These are phyloP conservation scores for Chalaropsis ovoidea DNA, from an alignment of 2,329 filamentous ascomycete genomes.

Conservation along the genomic window DNA sequence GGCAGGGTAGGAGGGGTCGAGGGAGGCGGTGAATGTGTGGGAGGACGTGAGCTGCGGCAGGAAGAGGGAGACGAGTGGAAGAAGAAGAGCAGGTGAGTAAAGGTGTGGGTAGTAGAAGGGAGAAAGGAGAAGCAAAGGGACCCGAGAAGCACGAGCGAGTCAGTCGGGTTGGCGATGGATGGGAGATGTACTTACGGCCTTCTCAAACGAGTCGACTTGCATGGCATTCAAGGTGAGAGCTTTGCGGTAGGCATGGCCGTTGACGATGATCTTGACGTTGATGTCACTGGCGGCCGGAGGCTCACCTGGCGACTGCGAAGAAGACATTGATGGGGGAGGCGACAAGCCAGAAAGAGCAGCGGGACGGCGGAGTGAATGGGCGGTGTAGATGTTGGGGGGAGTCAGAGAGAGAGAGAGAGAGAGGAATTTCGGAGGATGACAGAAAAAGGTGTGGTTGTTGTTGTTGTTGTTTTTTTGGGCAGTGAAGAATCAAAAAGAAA, in stretches of 20 bases:
- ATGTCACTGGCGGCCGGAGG: background rate
- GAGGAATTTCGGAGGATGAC: conserved; percentile 13
- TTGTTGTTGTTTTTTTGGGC: background rate
- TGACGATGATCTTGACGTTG: conserved; percentile 13
- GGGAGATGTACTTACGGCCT: conserved; percentile 57
- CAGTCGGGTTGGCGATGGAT: background rate
- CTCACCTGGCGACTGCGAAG: background rate
- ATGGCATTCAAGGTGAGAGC: conserved; percentile 11
- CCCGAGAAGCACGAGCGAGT: background rate
- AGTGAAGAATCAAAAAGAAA: background rate
- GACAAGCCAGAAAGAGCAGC: background rate
- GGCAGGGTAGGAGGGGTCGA: background rate
- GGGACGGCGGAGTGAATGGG: background rate
- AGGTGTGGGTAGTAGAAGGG: background rate
- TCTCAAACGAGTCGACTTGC: conserved; percentile 59
- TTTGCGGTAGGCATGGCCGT: background rate
- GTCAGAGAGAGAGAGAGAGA: conserved; percentile 24
- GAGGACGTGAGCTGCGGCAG: too few species aligned
- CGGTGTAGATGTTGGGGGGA: background rate
- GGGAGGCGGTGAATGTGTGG: too few species aligned
- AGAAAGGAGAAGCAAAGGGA: background rate
- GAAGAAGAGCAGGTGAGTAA: too few species aligned
- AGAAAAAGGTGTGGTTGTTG: background rate
- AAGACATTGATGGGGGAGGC: background rate
- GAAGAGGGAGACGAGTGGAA: too few species aligned